A percentile compares a stretch with the other conserved stretches of the same genome.
Evolutionary conservation across 495 filamentous ascomycete species (phyloP).

Genomic region (Xylaria flabelliformis): DNA sequence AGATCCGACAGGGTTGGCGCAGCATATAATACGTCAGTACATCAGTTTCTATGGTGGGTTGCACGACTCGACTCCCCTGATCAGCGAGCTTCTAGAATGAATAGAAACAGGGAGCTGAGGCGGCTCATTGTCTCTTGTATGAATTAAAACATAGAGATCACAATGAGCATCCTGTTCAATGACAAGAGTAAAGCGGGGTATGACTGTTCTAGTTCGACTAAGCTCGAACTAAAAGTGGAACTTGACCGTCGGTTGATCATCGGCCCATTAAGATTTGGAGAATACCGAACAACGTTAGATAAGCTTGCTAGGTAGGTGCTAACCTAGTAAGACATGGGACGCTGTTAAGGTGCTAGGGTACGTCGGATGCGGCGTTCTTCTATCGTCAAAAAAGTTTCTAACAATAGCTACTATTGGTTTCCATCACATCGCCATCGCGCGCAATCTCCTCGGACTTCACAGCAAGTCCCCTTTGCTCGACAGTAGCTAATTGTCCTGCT

Average conservation of each 20-base stretch:
- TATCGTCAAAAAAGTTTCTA: constrained; percentile 27
- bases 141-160: background rate
- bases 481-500: background rate
- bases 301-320: background rate
- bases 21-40: background rate
- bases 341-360: background rate
- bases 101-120: background rate
- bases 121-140: background rate
- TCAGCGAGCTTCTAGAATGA: background rate
- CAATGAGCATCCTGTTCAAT: constrained; percentile 1
- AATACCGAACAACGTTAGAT: background rate
- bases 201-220: background rate
- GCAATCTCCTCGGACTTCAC: constrained; percentile 16
- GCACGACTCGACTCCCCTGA: background rate
- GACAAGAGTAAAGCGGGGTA: background rate
- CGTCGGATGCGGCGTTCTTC: constrained; percentile 1
- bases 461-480: background rate
- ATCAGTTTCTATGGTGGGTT: too few species aligned
- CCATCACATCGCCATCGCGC: constrained; percentile 21
- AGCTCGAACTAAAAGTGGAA: too few species aligned
- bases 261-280: background rate
- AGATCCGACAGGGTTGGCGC: background rate
- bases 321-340: background rate
- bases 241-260: background rate
- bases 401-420: constrained; percentile 11